These are phyloP conservation scores for Fagus sylvatica DNA, from an alignment of 306 rosid genomes.

Conservation along the genomic window DNA sequence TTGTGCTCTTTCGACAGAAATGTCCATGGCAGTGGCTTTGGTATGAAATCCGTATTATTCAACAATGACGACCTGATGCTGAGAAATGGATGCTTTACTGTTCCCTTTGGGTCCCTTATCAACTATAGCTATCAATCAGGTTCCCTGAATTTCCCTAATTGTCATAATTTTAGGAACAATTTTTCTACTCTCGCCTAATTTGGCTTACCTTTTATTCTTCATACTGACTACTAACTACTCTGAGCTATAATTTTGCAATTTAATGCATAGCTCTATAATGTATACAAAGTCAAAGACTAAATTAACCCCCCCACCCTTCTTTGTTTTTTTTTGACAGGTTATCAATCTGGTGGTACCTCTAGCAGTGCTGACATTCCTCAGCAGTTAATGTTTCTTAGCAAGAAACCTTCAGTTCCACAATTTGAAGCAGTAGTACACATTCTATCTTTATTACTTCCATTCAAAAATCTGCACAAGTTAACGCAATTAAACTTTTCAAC, in stretches of 20 bases:
- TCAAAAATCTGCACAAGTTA: too few species aligned
- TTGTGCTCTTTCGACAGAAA: constrained; percentile 1
- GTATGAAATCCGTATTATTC: constrained; percentile 36
- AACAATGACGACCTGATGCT: constrained; percentile 36
- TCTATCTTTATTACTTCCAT: background rate
- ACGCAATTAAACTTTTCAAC: too few species aligned
- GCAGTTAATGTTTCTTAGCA: constrained; percentile 36
- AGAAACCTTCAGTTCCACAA: constrained; percentile 34
- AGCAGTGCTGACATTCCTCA: constrained; percentile 31
- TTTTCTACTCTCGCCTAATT: constrained; percentile 25
- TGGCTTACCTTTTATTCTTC: constrained; percentile 7
- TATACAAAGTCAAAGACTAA: constrained; percentile 7
- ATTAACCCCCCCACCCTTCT: too few species aligned
- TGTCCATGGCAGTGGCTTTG: constrained; percentile 28
- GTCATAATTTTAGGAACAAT: constrained; percentile 4
- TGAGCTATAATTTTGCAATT: constrained; percentile 9
- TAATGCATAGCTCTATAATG: background rate
- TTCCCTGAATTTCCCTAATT: constrained; percentile 36
- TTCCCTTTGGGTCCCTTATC: constrained; percentile 29
- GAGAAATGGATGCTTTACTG: constrained; percentile 32
- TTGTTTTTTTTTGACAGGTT: constrained; percentile 20
- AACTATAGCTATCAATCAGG: constrained; percentile 47
- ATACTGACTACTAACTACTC: background rate
- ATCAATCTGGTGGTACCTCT: constrained; percentile 20
- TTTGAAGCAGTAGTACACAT: constrained; percentile 25